Conservation (phyloP, 352 stramenopile genomes). For the Pythium volutum region DNA sequence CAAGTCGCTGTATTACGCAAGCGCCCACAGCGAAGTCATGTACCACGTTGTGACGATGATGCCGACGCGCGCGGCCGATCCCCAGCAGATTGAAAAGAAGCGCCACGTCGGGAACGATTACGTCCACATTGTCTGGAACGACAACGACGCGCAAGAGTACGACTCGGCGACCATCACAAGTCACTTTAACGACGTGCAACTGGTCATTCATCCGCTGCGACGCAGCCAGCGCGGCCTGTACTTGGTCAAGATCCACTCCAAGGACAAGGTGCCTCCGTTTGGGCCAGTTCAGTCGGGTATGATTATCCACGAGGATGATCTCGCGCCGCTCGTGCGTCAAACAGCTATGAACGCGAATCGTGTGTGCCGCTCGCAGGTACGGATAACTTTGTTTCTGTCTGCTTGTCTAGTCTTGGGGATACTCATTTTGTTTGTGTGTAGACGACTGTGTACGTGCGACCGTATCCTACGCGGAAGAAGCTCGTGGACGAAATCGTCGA, state of each 20-base stretch:
- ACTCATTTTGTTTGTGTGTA: constrained; percentile 23
- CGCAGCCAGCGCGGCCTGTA: constrained; percentile 63
- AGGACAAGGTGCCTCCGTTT: constrained; percentile 80
- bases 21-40: constrained; percentile 80
- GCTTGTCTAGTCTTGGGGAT: not conserved
- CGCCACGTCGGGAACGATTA: constrained; percentile 87
- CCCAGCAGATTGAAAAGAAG: constrained; percentile 89
- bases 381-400: not conserved
- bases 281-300: constrained; percentile 81
- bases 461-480: constrained; percentile 86
- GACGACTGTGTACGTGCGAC: constrained; percentile 80
- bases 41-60: constrained; percentile 89
- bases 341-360: constrained; percentile 88
- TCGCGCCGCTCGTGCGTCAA: constrained; percentile 74
- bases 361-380: constrained; percentile 78
- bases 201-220: constrained; percentile 79
- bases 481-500: constrained; percentile 87
- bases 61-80: constrained; percentile 72
- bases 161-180: constrained; percentile 85
- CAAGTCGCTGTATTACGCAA: constrained; percentile 77
- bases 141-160: constrained; percentile 75
- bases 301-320: constrained; percentile 68
- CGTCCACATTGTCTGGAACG: constrained; percentile 86
- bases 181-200: constrained; percentile 87
- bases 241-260: constrained; percentile 76